Evolutionary conservation across 345 rosid genomes (phyloP).

Genomic region (Geranium rotundifolium): DNA sequence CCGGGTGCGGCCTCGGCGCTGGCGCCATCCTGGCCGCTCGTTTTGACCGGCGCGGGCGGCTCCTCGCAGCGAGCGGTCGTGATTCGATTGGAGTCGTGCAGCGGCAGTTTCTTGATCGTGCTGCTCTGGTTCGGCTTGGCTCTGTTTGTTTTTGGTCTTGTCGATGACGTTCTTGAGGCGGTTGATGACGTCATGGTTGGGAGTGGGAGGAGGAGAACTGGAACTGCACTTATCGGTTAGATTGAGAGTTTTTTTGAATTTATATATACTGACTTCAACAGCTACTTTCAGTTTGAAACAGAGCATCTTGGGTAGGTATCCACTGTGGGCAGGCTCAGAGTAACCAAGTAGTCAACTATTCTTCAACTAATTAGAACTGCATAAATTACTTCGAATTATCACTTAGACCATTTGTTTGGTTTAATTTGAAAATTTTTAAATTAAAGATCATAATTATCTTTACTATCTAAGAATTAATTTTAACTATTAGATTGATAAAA

Average conservation of each 20-base stretch:
- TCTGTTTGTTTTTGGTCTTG: conserved; percentile 7
- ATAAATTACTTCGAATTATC: too few relatives aligned
- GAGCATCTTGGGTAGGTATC: background rate
- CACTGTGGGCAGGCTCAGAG: background rate
- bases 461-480: too few relatives aligned
- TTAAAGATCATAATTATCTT: too few relatives aligned
- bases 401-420: too few relatives aligned
- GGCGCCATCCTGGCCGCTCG: background rate
- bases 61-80: background rate
- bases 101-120: background rate
- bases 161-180: too few relatives aligned
- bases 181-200: background rate
- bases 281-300: background rate
- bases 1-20: background rate
- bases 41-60: background rate
- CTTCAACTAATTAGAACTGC: too few relatives aligned
- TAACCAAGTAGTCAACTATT: background rate
- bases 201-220: background rate
- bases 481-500: too few relatives aligned
- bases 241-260: background rate
- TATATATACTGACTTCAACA: too few relatives aligned
- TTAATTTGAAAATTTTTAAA: too few relatives aligned
- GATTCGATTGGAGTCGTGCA: background rate
- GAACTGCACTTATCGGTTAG: background rate
- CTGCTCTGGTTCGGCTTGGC: conserved; percentile 1